A percentile compares a stretch with the other conserved stretches of the same genome.
These are phyloP conservation scores for thale cress (Arabidopsis thaliana) DNA, from an alignment of 345 rosid genomes.

Conservation along the genomic window TAIR10.1 NC_003070.9:2312501-2313000, in stretches of 20 bases:
- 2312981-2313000: slow-evolving; percentile 9
- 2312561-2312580: neutral
- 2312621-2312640: neutral
- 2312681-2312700: too few species aligned
- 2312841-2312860: slow-evolving; percentile 1
- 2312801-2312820: slow-evolving; percentile 25
- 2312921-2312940: slow-evolving; percentile 31
- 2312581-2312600: neutral
- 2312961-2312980: neutral
- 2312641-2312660: neutral
- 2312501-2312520: neutral
- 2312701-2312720: too few species aligned
- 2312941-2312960: slow-evolving; percentile 11
- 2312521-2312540: neutral
- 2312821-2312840: neutral
- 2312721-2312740: too few species aligned
- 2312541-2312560: neutral
- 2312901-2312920: slow-evolving; percentile 37
- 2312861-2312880: slow-evolving; percentile 29
- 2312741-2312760: neutral
- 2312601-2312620: neutral
- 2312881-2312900: slow-evolving; percentile 32
- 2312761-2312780: slow-evolving; percentile 26
- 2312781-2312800: slow-evolving; percentile 16
- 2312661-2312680: neutral